phyloP scores from a whole-genome alignment of 2,329 filamentous ascomycete genomes.

The Chaetothyriales sp. region DNA sequence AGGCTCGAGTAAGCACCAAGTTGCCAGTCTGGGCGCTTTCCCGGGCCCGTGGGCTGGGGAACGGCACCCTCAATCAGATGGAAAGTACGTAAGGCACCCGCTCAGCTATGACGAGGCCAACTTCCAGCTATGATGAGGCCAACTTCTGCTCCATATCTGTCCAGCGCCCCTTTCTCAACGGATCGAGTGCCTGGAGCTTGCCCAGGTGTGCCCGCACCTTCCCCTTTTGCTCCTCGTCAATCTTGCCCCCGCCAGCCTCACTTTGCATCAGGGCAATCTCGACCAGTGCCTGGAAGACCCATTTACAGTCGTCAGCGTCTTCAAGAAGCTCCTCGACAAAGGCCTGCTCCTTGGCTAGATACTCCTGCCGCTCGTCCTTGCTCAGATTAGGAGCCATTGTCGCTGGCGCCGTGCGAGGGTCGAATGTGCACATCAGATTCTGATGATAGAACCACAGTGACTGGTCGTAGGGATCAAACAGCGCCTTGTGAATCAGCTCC shows the following conservation, averaged over 20 bases:
- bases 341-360: slow-evolving; percentile 58
- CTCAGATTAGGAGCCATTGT: slow-evolving; percentile 54
- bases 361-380: slow-evolving; percentile 46
- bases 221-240: slow-evolving; percentile 32
- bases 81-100: too few relatives aligned
- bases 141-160: slow-evolving; percentile 43
- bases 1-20: too few relatives aligned
- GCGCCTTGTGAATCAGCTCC: slow-evolving; percentile 56
- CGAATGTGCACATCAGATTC: slow-evolving; percentile 61
- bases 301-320: slow-evolving; percentile 61
- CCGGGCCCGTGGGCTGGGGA: too few relatives aligned
- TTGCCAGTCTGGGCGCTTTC: too few relatives aligned
- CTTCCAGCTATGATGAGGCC: neutral
- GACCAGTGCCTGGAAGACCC: slow-evolving; percentile 77
- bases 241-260: slow-evolving; percentile 32
- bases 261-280: slow-evolving; percentile 53
- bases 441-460: slow-evolving; percentile 97
- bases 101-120: neutral
- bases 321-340: slow-evolving; percentile 55
- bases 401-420: slow-evolving; percentile 35
- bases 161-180: slow-evolving; percentile 63
- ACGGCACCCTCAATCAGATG: too few relatives aligned
- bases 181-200: slow-evolving; percentile 56
- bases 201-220: slow-evolving; percentile 47
- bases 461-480: slow-evolving; percentile 88